Conservation (phyloP, 192 early-diverging fungal species). For the Coemansia biformis region DNA sequence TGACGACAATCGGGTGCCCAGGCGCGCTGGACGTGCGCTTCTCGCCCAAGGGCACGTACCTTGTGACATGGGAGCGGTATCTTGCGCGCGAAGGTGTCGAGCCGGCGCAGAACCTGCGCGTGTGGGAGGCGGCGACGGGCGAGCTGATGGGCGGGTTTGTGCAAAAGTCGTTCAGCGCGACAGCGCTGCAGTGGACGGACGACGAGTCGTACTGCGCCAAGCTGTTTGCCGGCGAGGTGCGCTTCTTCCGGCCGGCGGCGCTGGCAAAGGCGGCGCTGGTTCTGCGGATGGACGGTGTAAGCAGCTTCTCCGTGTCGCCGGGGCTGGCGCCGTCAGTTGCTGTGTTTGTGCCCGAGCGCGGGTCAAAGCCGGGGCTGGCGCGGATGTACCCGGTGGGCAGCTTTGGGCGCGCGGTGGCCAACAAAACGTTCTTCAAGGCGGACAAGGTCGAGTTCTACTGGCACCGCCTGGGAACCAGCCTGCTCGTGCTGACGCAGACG, state of each 20-base stretch:
- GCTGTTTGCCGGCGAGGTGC: slow-evolving; percentile 81
- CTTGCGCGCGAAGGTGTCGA: slow-evolving; percentile 53
- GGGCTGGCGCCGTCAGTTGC: slow-evolving; percentile 77
- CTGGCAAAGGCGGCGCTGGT: slow-evolving; percentile 40
- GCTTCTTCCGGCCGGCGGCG: slow-evolving; percentile 61
- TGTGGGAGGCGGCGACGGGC: slow-evolving; percentile 76
- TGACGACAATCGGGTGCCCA: slow-evolving; percentile 58
- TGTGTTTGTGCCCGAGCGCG: slow-evolving; percentile 85
- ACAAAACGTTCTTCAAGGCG: slow-evolving; percentile 94
- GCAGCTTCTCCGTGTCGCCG: slow-evolving; percentile 82
- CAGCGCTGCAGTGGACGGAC: slow-evolving; percentile 88
- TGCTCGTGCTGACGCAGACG: slow-evolving; percentile 88
- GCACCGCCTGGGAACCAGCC: slow-evolving; percentile 82
- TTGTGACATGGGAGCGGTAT: slow-evolving; percentile 82
- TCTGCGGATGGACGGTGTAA: slow-evolving; percentile 70
- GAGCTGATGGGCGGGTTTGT: slow-evolving; percentile 65
- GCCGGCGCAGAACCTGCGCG: slow-evolving; percentile 68
- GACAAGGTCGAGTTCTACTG: slow-evolving; percentile 90
- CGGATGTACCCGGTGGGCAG: slow-evolving; percentile 78
- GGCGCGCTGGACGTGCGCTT: slow-evolving; percentile 83
- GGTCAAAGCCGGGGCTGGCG: slow-evolving; percentile 77
- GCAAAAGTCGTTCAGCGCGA: slow-evolving; percentile 73
- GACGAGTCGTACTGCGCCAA: slow-evolving; percentile 84
- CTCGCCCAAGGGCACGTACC: slow-evolving; percentile 83
- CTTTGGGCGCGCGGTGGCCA: slow-evolving; percentile 65